phyloP scores from a whole-genome alignment of 2,329 filamentous ascomycete species.

The Scopulariopsis brevicaulis region DNA sequence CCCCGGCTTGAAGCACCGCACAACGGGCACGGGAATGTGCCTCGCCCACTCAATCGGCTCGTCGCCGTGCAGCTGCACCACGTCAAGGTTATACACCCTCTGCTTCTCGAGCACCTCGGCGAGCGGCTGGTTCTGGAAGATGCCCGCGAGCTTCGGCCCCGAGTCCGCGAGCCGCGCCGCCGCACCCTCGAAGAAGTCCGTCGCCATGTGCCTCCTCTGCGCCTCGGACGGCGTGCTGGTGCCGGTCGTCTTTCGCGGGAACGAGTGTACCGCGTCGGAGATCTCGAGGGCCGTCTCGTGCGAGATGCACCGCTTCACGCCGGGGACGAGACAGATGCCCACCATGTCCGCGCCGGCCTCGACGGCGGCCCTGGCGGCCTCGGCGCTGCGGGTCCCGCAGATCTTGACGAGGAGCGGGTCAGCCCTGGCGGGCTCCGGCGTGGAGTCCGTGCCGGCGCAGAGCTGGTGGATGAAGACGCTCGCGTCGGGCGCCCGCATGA shows the following conservation, averaged over 20 bases:
- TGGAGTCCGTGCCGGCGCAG: conserved; percentile 45
- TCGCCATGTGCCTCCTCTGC: conserved; percentile 22
- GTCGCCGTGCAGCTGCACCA: conserved; percentile 85
- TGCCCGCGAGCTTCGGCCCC: conserved; percentile 73
- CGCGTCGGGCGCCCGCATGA: conserved; percentile 85
- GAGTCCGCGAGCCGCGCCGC: conserved; percentile 34
- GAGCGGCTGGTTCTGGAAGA: conserved; percentile 86
- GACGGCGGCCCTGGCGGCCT: conserved; percentile 70
- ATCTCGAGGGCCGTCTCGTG: conserved; percentile 72
- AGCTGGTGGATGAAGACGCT: conserved; percentile 74
- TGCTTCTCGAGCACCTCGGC: conserved; percentile 73
- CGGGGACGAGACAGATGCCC: conserved; percentile 82
- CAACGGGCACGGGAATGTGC: conserved; percentile 83
- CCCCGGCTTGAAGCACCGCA: conserved; percentile 71
- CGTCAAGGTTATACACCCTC: conserved; percentile 63
- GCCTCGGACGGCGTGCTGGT: conserved; percentile 10
- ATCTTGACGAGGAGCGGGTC: conserved; percentile 72
- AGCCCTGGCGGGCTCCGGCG: conserved; percentile 19
- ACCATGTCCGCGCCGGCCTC: conserved; percentile 84
- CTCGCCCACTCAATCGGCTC: conserved; percentile 89
- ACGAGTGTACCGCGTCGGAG: conserved; percentile 60
- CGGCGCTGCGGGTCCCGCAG: conserved; percentile 76
- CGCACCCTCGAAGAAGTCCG: conserved; percentile 63
- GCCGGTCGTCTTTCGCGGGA: not conserved
- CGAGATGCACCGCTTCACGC: conserved; percentile 67